Evolutionary conservation across 805 yeast genomes (phyloP), one percentile per base, ranked within the genome.

Genomic region (Lipomyces starkeyi): DNA sequence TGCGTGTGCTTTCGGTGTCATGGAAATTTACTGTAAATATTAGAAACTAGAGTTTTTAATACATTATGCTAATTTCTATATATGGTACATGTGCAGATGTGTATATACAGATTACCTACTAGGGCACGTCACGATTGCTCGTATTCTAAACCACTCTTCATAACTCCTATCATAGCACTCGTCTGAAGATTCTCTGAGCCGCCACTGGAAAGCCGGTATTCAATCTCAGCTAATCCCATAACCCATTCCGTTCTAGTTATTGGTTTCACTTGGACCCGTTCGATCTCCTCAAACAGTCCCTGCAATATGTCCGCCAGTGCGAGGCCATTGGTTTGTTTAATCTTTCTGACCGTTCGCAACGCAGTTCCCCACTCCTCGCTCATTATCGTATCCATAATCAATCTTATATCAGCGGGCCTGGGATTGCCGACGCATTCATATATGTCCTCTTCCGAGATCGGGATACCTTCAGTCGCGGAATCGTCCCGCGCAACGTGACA

Each of bases 391-490:
- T 89, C 89, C 67, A 95, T 80, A 4, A 93, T 88, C 0, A 87
- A 81, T 73, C 90, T 90, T 29, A 95, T 84, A 73, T 93, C 97
- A 53, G 83, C 84, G 0, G 98, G 98, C 71, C 90, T 90, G 2
- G 99, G 98, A 0, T 97, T 93, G 1, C 99, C 99, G 40, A 95
- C 89, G 77, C 98, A 93, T 71, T 93, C 97, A 77, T 91, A 95
- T 49, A 95, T 88, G 87, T 91, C 88, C 64, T 87, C 88, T 37
- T 84, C 85, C 35, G 89, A 85, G 54, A 95, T 89, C 61, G 85
- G 86, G 43, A 83, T 86, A 2, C 79, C 80, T 7, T 76, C 83
- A 27, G 58, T 60, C 4, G 7, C 65, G 47, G 35, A 9, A 20
- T 59, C 66, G 35, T 71, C 70, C 13, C 57, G 58, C 1, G 97